Conservation (phyloP, 2,329 filamentous ascomycete genomes). For the Didymella pinodella region DNA sequence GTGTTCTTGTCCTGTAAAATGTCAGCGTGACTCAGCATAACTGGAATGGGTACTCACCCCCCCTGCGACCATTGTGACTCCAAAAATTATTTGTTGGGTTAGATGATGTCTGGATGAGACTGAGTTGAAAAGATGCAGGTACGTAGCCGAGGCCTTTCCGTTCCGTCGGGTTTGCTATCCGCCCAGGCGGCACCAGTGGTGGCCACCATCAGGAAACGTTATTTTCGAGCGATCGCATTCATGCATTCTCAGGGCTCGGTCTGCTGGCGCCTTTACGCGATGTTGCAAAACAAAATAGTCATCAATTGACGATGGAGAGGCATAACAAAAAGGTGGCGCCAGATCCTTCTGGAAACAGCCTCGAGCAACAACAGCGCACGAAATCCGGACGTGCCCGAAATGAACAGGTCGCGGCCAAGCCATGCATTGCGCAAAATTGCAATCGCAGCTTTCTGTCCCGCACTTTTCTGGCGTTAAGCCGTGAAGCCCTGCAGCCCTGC, state of each 20-base stretch:
- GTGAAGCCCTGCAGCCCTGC: background rate
- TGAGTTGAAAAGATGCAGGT: conserved; percentile 14
- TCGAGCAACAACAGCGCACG: background rate
- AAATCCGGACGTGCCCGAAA: background rate
- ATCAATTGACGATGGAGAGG: background rate
- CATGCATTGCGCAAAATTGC: background rate
- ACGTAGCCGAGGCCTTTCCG: conserved; percentile 18
- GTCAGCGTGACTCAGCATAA: conserved; percentile 8
- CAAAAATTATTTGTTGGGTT: background rate
- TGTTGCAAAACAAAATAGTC: background rate
- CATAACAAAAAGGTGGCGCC: background rate
- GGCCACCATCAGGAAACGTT: background rate
- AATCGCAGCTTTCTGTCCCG: background rate
- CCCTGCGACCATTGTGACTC: conserved; percentile 42
- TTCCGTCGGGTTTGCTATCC: conserved; percentile 4
- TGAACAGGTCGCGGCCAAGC: background rate
- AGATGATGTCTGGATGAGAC: conserved; percentile 9
- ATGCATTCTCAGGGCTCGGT: background rate
- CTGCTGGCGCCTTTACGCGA: background rate
- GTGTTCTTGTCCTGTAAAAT: conserved; percentile 44
- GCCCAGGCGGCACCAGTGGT: background rate
- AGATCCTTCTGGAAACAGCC: background rate
- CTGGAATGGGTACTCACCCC: conserved; percentile 25
- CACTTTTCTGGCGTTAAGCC: background rate
- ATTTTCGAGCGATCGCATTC: background rate